Conservation (phyloP, 768 basidiomycete genomes). For the Paxillus rubicundulus region DNA sequence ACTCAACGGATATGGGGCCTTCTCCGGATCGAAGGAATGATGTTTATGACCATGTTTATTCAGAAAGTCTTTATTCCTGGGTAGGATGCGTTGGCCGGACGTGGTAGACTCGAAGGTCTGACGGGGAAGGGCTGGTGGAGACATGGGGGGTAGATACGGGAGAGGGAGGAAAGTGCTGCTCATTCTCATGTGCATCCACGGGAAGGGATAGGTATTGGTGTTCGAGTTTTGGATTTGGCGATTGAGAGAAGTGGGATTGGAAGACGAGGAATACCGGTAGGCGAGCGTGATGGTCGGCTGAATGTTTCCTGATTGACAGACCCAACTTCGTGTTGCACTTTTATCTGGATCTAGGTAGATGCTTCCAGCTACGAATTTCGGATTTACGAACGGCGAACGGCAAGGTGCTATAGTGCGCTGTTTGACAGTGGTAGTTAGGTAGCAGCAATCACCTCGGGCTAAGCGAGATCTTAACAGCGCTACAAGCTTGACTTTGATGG, state of each 20-base stretch:
- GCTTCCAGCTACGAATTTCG: too few species aligned
- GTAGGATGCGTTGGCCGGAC: slow-evolving; percentile 31
- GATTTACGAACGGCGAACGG: too few species aligned
- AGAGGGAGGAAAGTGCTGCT: slow-evolving; percentile 10
- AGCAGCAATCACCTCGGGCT: too few species aligned
- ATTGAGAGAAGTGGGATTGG: neutral
- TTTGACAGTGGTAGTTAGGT: too few species aligned
- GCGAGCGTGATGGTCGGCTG: neutral
- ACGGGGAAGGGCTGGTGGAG: slow-evolving; percentile 16
- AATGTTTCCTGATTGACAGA: too few species aligned
- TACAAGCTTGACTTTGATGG: too few species aligned
- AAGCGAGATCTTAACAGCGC: too few species aligned
- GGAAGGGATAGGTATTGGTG: neutral
- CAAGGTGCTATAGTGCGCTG: too few species aligned
- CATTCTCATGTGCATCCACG: neutral
- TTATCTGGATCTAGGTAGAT: too few species aligned
- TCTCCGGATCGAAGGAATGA: slow-evolving; percentile 68
- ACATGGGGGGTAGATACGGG: slow-evolving; percentile 23
- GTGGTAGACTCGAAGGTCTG: slow-evolving; percentile 16
- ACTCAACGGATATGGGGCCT: slow-evolving; percentile 76
- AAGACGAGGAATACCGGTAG: neutral
- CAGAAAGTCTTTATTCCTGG: slow-evolving; percentile 54
- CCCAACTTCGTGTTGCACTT: too few species aligned
- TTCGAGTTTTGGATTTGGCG: neutral
- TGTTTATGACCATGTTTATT: slow-evolving; percentile 61